These are phyloP conservation scores for Gloeophyllum trabeum DNA, from an alignment of 768 basidiomycete genomes.

Conservation along the genomic window DNA sequence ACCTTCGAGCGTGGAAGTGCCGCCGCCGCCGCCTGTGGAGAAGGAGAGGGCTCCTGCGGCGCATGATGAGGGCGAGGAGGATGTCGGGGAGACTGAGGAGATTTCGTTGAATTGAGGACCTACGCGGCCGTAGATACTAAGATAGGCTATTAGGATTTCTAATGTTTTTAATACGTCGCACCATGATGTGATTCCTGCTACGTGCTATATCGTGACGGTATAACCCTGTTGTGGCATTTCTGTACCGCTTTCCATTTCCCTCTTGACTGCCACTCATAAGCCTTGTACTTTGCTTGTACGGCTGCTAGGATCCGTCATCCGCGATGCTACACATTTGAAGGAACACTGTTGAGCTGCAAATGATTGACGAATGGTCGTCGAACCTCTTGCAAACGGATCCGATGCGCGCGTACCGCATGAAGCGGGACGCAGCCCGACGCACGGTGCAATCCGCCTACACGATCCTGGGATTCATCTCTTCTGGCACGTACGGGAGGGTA, in stretches of 20 bases:
- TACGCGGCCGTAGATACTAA: too few relatives aligned
- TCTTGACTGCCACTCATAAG: too few relatives aligned
- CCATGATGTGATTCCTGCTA: too few relatives aligned
- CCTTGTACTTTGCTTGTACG: too few relatives aligned
- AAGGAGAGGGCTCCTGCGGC: slow-evolving; percentile 42
- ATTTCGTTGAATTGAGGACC: slow-evolving; percentile 33
- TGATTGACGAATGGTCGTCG: slow-evolving; percentile 19
- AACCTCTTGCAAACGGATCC: slow-evolving; percentile 44
- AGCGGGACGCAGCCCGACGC: slow-evolving; percentile 57
- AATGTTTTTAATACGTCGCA: too few relatives aligned
- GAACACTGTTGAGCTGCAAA: too few relatives aligned
- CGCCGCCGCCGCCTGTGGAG: slow-evolving; percentile 69
- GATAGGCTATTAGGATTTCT: too few relatives aligned
- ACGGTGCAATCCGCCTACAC: slow-evolving; percentile 74
- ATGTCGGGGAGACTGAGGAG: slow-evolving; percentile 71
- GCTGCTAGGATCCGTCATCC: too few relatives aligned
- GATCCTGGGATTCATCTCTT: slow-evolving; percentile 95
- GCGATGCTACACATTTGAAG: too few relatives aligned
- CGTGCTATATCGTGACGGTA: too few relatives aligned
- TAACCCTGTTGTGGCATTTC: too few relatives aligned
- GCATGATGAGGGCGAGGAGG: slow-evolving; percentile 52
- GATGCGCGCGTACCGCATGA: slow-evolving; percentile 78
- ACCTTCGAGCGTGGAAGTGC: slow-evolving; percentile 63
- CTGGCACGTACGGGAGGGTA: slow-evolving; percentile 96
- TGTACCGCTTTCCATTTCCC: too few relatives aligned